Percentiles rank a stretch among this genome's conserved stretches.
Conservation (phyloP, 148 eudicot species). For the Nyssa sinensis region DNA sequence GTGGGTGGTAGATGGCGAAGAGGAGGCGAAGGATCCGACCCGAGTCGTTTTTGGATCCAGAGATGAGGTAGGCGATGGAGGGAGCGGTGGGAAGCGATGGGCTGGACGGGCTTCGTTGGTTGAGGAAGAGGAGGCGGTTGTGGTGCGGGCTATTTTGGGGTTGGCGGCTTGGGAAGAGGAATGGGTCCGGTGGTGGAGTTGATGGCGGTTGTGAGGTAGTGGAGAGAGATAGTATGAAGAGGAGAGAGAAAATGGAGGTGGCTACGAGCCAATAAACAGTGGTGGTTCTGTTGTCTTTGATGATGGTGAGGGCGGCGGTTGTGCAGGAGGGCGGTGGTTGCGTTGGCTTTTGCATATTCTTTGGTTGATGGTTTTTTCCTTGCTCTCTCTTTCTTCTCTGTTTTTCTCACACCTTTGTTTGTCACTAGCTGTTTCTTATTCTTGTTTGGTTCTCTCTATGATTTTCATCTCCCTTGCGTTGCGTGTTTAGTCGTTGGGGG, state of each 20-base stretch:
- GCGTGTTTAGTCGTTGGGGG: too few species aligned
- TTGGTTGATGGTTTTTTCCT: background rate
- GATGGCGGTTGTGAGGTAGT: slow-evolving; percentile 13
- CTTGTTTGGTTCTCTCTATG: too few species aligned
- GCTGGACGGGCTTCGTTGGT: slow-evolving; percentile 13
- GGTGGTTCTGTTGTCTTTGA: slow-evolving; percentile 24
- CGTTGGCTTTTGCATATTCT: slow-evolving; percentile 30
- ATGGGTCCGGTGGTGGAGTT: slow-evolving; percentile 15
- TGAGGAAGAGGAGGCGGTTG: slow-evolving; percentile 19
- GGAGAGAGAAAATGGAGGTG: slow-evolving; percentile 37
- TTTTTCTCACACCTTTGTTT: too few species aligned
- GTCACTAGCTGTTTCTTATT: too few species aligned
- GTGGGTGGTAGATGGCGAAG: slow-evolving; percentile 68
- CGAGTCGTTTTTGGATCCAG: slow-evolving; percentile 58
- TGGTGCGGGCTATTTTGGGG: slow-evolving; percentile 17
- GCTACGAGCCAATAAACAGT: slow-evolving; percentile 26
- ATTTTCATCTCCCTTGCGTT: too few species aligned
- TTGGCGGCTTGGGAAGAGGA: slow-evolving; percentile 19
- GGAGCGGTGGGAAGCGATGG: slow-evolving; percentile 41
- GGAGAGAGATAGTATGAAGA: slow-evolving; percentile 35
- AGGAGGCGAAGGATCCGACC: slow-evolving; percentile 55
- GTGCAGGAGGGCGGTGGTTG: slow-evolving; percentile 21
- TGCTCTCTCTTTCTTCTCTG: too few species aligned
- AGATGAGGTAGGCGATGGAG: slow-evolving; percentile 67
- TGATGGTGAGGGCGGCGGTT: slow-evolving; percentile 21